Percentiles rank a stretch among this genome's conserved stretches.
Evolutionary conservation across 768 basidiomycete genomes (phyloP).

Genomic region (Mycena haematopus): DNA sequence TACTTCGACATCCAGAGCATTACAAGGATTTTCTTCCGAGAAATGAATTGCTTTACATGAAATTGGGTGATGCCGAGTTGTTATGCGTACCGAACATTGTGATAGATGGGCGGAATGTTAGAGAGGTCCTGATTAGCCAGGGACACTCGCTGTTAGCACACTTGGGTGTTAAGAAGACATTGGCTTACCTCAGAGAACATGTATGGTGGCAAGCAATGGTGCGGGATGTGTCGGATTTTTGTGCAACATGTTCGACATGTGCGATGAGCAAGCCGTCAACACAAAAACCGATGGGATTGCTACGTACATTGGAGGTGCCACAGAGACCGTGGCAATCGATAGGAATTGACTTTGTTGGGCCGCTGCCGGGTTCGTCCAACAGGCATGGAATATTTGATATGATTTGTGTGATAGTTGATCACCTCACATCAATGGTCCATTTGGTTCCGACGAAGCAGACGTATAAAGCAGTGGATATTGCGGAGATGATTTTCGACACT

Average conservation of each 20-base stretch:
- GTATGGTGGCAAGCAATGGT: constrained; percentile 25
- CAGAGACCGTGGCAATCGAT: too few relatives aligned
- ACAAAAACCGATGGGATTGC: too few relatives aligned
- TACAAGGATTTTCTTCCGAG: constrained; percentile 36
- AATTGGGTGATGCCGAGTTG: background rate
- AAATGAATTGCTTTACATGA: constrained; percentile 34
- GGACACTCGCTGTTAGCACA: constrained; percentile 46
- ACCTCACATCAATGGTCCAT: too few relatives aligned
- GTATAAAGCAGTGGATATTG: too few relatives aligned
- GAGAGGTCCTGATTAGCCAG: constrained; percentile 38
- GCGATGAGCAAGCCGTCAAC: too few relatives aligned
- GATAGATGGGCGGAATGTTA: constrained; percentile 11
- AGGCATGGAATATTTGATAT: too few relatives aligned
- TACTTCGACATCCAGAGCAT: constrained; percentile 32
- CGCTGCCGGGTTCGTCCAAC: too few relatives aligned
- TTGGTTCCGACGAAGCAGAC: too few relatives aligned
- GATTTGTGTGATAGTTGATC: too few relatives aligned
- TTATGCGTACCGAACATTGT: constrained; percentile 36
- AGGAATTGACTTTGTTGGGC: too few relatives aligned
- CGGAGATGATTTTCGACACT: too few relatives aligned
- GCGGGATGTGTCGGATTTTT: constrained; percentile 1
- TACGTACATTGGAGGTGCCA: too few relatives aligned
- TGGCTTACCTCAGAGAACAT: constrained; percentile 18
- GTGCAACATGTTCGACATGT: constrained; percentile 14
- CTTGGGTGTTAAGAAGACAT: constrained; percentile 40